Conservation (phyloP, 179 eudicot genomes). For the Amaranthus tricolor region DNA sequence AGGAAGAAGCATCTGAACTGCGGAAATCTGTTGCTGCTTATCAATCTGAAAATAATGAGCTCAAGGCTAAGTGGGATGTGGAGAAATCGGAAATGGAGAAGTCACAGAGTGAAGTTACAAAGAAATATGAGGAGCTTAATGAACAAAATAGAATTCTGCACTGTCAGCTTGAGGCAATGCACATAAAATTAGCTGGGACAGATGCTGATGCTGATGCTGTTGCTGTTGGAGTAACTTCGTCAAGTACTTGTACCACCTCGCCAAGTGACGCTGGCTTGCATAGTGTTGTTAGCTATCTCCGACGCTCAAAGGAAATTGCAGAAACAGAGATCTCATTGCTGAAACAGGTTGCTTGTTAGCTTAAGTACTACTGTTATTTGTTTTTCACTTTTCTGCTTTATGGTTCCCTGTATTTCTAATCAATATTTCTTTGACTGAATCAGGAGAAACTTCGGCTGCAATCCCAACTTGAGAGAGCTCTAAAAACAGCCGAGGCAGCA, state of each 20-base stretch:
- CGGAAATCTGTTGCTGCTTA: slow-evolving; percentile 55
- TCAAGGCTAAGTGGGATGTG: slow-evolving; percentile 68
- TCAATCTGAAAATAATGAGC: slow-evolving; percentile 66
- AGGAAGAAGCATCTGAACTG: slow-evolving; percentile 67
- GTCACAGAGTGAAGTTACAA: slow-evolving; percentile 60
- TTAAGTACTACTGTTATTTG: not conserved
- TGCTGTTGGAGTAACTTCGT: slow-evolving; percentile 43
- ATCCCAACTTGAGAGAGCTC: slow-evolving; percentile 83
- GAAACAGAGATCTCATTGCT: slow-evolving; percentile 93
- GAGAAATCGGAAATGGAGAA: slow-evolving; percentile 68
- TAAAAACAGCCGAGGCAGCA: slow-evolving; percentile 72
- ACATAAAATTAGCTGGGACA: slow-evolving; percentile 75
- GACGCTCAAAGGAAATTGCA: slow-evolving; percentile 92
- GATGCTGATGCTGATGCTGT: slow-evolving; percentile 52
- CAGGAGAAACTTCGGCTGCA: slow-evolving; percentile 91
- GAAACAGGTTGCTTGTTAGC: slow-evolving; percentile 52
- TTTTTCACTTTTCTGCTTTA: not conserved
- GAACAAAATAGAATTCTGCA: slow-evolving; percentile 92
- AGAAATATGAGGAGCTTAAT: slow-evolving; percentile 65
- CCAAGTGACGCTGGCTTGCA: slow-evolving; percentile 66
- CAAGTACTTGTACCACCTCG: slow-evolving; percentile 35
- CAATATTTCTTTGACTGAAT: slow-evolving; percentile 21
- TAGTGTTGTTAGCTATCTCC: slow-evolving; percentile 80
- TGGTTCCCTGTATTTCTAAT: not conserved
- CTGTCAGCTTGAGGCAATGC: slow-evolving; percentile 76